A percentile compares a stretch with the other conserved stretches of the same genome.
These are phyloP conservation scores for Choanephora cucurbitarum DNA, from an alignment of 371 early-diverging fungal genomes.

Conservation along the genomic window DNA sequence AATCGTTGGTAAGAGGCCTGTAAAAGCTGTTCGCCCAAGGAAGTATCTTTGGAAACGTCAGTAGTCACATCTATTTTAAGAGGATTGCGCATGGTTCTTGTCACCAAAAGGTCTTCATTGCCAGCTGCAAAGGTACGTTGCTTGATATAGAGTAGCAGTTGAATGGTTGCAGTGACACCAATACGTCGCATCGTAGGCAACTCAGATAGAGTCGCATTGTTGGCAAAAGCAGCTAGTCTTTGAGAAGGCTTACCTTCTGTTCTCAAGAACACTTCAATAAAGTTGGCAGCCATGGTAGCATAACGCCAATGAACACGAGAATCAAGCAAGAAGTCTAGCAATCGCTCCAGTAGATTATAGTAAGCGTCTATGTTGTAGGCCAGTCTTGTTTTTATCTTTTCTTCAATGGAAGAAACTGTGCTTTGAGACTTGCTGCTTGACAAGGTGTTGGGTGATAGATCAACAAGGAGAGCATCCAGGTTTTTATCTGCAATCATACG, in stretches of 20 bases:
- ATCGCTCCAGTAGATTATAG: conserved; percentile 26
- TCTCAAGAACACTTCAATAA: conserved; percentile 67
- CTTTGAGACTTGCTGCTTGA: conserved; percentile 9
- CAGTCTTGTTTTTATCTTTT: conserved; percentile 30
- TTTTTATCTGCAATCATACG: conserved; percentile 29
- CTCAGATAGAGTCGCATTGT: conserved; percentile 66
- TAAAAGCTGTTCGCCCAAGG: conserved; percentile 1
- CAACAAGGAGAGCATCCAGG: conserved; percentile 21
- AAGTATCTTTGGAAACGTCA: not conserved
- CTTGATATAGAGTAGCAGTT: conserved; percentile 61
- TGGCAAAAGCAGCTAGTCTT: conserved; percentile 57
- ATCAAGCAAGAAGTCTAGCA: conserved; percentile 54
- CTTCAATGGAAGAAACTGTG: conserved; percentile 21
- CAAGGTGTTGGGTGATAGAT: conserved; percentile 9
- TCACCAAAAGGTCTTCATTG: conserved; percentile 45
- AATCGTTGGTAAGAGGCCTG: conserved; percentile 13
- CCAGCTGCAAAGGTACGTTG: conserved; percentile 58
- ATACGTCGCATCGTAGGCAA: conserved; percentile 71
- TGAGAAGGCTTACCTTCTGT: conserved; percentile 57
- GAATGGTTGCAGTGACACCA: conserved; percentile 50
- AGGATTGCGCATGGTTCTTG: conserved; percentile 44
- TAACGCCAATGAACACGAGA: conserved; percentile 80
- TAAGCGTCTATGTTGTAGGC: conserved; percentile 25
- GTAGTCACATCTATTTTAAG: conserved; percentile 30
- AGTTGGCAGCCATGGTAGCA: conserved; percentile 74